Evolutionary conservation across 306 rosid genomes (phyloP).

Genomic region (Elaeagnus macrophylla): DNA sequence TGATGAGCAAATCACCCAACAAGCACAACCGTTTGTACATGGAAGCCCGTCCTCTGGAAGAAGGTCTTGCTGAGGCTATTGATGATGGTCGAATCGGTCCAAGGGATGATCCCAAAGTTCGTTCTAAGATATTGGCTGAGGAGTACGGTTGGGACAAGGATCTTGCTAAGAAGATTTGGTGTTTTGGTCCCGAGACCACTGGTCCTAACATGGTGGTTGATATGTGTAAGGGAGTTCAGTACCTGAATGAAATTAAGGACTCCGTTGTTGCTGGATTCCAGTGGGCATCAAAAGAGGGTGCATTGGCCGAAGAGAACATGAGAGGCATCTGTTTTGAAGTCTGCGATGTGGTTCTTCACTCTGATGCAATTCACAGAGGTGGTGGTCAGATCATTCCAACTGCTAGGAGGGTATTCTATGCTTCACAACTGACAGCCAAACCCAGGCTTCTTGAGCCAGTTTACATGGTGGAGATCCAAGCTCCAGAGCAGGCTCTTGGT

Average conservation of each 20-base stretch:
- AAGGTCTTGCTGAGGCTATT: conserved; percentile 57
- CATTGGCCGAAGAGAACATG: conserved; percentile 57
- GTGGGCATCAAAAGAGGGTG: conserved; percentile 63
- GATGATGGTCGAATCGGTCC: conserved; percentile 56
- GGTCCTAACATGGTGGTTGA: conserved; percentile 61
- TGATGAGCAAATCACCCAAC: conserved; percentile 96
- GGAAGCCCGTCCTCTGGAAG: conserved; percentile 75
- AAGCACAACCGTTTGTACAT: conserved; percentile 86
- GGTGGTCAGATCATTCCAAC: conserved; percentile 62
- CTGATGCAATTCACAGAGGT: conserved; percentile 62
- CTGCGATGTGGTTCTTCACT: conserved; percentile 54
- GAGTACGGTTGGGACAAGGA: conserved; percentile 60
- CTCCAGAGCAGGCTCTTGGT: conserved; percentile 55
- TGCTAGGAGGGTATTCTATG: conserved; percentile 51
- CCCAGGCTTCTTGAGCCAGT: conserved; percentile 61
- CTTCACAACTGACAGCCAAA: conserved; percentile 49
- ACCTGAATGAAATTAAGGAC: conserved; percentile 57
- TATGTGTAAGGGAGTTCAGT: conserved; percentile 62
- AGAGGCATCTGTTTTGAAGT: conserved; percentile 53
- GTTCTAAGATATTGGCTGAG: conserved; percentile 42
- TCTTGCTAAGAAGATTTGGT: conserved; percentile 61
- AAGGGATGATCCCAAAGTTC: conserved; percentile 44
- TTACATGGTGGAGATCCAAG: conserved; percentile 46
- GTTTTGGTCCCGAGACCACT: conserved; percentile 49
- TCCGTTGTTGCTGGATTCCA: conserved; percentile 62